Conservation (phyloP, 805 yeast genomes). For the Pichia rugopelliculosa region DNA sequence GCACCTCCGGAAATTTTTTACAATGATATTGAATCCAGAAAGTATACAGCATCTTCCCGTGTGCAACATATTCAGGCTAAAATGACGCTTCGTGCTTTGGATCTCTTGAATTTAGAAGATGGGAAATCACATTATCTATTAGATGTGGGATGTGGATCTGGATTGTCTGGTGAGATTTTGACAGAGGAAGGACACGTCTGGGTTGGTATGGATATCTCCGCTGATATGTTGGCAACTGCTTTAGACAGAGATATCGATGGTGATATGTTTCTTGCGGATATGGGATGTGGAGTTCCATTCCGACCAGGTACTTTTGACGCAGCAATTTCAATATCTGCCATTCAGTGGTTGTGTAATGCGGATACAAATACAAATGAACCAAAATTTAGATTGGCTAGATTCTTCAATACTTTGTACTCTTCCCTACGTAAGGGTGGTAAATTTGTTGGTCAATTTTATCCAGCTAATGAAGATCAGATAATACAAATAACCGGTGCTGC, state of each 20-base stretch:
- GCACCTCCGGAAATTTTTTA: slow-evolving; percentile 97
- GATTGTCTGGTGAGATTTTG: slow-evolving; percentile 87
- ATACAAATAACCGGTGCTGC: slow-evolving; percentile 77
- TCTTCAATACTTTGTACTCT: slow-evolving; percentile 84
- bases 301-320: slow-evolving; percentile 96
- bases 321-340: slow-evolving; percentile 88
- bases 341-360: slow-evolving; percentile 97
- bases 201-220: slow-evolving; percentile 95
- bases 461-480: slow-evolving; percentile 79
- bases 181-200: slow-evolving; percentile 91
- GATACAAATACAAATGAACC: slow-evolving; percentile 81
- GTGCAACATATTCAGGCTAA: slow-evolving; percentile 98
- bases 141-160: slow-evolving; percentile 97
- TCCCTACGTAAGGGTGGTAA: slow-evolving; percentile 89
- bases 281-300: slow-evolving; percentile 92
- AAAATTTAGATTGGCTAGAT: slow-evolving; percentile 65
- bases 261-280: slow-evolving; percentile 83
- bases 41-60: slow-evolving; percentile 89
- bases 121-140: slow-evolving; percentile 58
- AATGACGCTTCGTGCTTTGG: slow-evolving; percentile 92
- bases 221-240: slow-evolving; percentile 93
- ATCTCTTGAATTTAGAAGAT: slow-evolving; percentile 68
- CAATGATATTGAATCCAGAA: slow-evolving; percentile 80
- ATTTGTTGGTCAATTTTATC: slow-evolving; percentile 95
- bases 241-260: slow-evolving; percentile 90